A percentile compares a stretch with the other conserved stretches of the same genome.
Evolutionary conservation across 192 early-diverging fungal genomes (phyloP).

Genomic region (Coemansia sp.): DNA sequence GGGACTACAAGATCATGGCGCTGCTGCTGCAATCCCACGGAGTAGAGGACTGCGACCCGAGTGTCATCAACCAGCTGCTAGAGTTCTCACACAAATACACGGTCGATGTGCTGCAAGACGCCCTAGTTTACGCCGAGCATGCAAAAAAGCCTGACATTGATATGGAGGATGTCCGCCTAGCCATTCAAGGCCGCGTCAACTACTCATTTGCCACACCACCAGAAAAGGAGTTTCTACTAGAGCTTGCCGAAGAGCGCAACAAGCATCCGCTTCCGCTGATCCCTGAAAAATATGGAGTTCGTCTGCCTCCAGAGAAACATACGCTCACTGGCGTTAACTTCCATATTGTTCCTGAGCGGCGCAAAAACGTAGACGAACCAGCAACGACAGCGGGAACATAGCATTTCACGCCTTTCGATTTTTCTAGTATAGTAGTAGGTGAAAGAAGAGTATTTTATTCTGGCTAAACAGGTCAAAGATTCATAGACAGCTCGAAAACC

Average conservation of each 20-base stretch:
- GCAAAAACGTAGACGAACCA: not conserved
- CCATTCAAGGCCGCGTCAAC: conserved; percentile 88
- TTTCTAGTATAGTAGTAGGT: no score
- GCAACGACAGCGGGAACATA: not conserved
- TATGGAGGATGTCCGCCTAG: conserved; percentile 83
- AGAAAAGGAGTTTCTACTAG: conserved; percentile 81
- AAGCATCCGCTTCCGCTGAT: conserved; percentile 74
- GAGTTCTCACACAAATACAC: conserved; percentile 94
- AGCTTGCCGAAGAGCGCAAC: conserved; percentile 77
- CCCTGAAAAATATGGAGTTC: conserved; percentile 75
- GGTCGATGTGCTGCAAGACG: conserved; percentile 88
- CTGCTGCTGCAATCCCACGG: conserved; percentile 82
- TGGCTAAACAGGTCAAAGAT: not conserved
- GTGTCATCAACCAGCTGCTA: conserved; percentile 86
- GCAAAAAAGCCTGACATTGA: conserved; percentile 76
- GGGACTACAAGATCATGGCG: conserved; percentile 79
- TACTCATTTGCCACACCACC: conserved; percentile 90
- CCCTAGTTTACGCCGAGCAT: conserved; percentile 90
- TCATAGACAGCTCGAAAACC: no score
- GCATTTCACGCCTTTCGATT: no score
- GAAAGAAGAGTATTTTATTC: not conserved
- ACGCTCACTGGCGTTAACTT: conserved; percentile 78
- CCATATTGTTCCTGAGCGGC: conserved; percentile 66
- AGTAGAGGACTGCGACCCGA: conserved; percentile 86
- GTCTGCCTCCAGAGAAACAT: conserved; percentile 73